Evolutionary conservation across 2,329 filamentous ascomycete genomes (phyloP), one percentile per base, ranked within the genome.

Genomic region (Aureobasidium sp.): DNA sequence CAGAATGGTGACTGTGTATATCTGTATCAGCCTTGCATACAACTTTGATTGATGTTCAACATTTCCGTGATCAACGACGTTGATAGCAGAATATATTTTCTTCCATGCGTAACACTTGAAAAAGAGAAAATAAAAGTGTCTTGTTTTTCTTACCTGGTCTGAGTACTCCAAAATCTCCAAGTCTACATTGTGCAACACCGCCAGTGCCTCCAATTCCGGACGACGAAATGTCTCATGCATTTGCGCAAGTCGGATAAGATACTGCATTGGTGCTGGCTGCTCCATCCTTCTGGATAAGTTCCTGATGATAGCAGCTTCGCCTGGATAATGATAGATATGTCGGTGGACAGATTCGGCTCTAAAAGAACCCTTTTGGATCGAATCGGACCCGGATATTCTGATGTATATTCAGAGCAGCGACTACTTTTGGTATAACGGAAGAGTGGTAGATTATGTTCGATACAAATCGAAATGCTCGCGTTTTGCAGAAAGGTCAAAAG

Each of bases 221-320:
- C 86, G 80, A 42, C 93, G 88, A 73, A 99, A 99, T n/a, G 85
- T 88, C 78, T 97, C 91, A 74, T 97, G 92, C 63, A 84, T 81
- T 75, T 97, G 94, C 48, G 87, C 88, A 72, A 97, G 91, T 69
- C 93, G 89, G 66, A 99, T 86, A 64, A 99, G 82, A 71, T 90
- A 97, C 65, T 95, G 85, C 85, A 83, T 37, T 83, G 71, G 26
- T 60, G 2, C 6, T 7, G 7, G 5, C 26, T 52, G 6, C 20
- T 12, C 10, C 29, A n/a, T n/a, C 23, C 36, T 55, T 42, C 20
- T n/a, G 44, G 2, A 23, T 12, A 23, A 23, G 6, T 23, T 20
- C 13, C 23, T 42, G 17, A 3, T 20, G 8, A 12, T 13, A 9
- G n/a, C n/a, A 20, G n/a, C n/a, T n/a, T 1, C 1, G 13, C 7